Percentiles rank a stretch among this genome's conserved stretches.
Evolutionary conservation across 192 early-diverging fungal species (phyloP).

Genomic region (Lunasporangiospora selenospora): DNA sequence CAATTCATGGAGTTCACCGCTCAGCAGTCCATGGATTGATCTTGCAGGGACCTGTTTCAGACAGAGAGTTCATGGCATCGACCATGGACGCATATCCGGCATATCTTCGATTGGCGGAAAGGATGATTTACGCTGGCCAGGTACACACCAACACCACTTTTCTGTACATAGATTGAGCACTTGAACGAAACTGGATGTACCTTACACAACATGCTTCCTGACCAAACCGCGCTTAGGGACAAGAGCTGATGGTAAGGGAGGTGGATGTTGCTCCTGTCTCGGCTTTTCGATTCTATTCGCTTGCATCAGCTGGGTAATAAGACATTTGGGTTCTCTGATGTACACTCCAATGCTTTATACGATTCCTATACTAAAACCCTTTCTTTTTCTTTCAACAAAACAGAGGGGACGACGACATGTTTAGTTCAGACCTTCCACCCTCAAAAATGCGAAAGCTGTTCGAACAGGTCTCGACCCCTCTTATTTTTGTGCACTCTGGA

Average conservation of each 20-base stretch:
- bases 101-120: slow-evolving; percentile 34
- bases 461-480: slow-evolving; percentile 18
- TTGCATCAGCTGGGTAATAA: slow-evolving; percentile 42
- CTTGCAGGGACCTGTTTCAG: slow-evolving; percentile 53
- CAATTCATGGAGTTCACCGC: slow-evolving; percentile 18
- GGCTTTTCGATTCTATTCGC: slow-evolving; percentile 46
- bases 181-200: no score
- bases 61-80: slow-evolving; percentile 40
- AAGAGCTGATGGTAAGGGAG: slow-evolving; percentile 49
- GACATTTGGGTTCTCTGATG: no score
- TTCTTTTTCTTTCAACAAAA: not conserved
- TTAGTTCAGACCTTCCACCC: slow-evolving; percentile 41
- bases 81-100: slow-evolving; percentile 27
- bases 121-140: slow-evolving; percentile 41
- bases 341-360: not conserved
- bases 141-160: no score
- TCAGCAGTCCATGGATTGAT: slow-evolving; percentile 37
- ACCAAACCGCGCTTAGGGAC: not conserved
- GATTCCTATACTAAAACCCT: not conserved
- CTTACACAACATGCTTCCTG: not conserved
- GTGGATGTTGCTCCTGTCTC: slow-evolving; percentile 43
- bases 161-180: no score
- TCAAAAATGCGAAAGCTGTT: slow-evolving; percentile 24
- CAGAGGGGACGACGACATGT: slow-evolving; percentile 50
- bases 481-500: slow-evolving; percentile 34